Conservation (phyloP, 768 basidiomycete genomes). For the Chalciporus sphaerocephalus region DNA sequence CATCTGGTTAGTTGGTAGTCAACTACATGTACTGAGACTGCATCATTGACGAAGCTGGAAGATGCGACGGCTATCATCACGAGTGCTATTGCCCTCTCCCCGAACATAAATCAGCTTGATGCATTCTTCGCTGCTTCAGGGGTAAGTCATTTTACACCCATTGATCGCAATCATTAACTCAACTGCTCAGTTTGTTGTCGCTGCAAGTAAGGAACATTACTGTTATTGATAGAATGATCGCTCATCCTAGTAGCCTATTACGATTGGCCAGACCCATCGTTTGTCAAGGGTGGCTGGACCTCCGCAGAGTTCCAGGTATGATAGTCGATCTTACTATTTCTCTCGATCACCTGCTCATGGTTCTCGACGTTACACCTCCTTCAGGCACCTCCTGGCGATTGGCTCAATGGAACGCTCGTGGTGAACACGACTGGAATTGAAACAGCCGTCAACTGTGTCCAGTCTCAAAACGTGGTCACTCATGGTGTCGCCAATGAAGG, state of each 20-base stretch:
- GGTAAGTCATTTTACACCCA: slow-evolving; percentile 27
- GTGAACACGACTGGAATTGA: slow-evolving; percentile 48
- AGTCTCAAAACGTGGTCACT: slow-evolving; percentile 21
- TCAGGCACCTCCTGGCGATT: slow-evolving; percentile 40
- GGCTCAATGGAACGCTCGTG: slow-evolving; percentile 48
- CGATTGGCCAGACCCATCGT: slow-evolving; percentile 53
- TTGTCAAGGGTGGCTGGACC: slow-evolving; percentile 49
- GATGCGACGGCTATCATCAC: slow-evolving; percentile 38
- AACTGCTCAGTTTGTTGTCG: slow-evolving; percentile 32
- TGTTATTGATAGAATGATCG: not conserved
- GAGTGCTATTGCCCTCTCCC: slow-evolving; percentile 44
- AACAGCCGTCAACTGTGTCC: slow-evolving; percentile 45
- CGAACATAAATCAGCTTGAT: slow-evolving; percentile 43
- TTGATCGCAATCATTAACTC: not conserved
- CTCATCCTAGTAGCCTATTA: slow-evolving; percentile 29
- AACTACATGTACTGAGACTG: slow-evolving; percentile 7
- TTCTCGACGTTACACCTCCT: not conserved
- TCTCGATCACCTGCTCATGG: not conserved
- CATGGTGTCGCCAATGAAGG: slow-evolving; percentile 1
- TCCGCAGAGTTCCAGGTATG: slow-evolving; percentile 49
- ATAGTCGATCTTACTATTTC: too few species aligned
- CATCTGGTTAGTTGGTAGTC: slow-evolving; percentile 8
- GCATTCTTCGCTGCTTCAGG: slow-evolving; percentile 60
- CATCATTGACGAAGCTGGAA: slow-evolving; percentile 14
- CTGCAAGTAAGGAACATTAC: slow-evolving; percentile 19